phyloP scores from a whole-genome alignment of 306 rosid genomes.

The Vicia sativa region DNA sequence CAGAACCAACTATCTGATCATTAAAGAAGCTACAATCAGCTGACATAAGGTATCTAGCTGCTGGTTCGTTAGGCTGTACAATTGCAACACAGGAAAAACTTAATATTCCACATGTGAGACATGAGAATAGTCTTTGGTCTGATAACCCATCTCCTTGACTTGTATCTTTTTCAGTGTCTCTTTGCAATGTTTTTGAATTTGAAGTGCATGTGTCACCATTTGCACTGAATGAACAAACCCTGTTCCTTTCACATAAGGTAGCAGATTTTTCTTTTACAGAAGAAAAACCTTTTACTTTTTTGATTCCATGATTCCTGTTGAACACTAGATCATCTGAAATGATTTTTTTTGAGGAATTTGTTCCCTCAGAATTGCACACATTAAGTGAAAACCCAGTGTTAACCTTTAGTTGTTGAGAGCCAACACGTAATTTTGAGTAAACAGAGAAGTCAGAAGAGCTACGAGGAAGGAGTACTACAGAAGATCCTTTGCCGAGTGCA shows the following conservation, averaged over 20 bases:
- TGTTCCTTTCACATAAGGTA: constrained; percentile 52
- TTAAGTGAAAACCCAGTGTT: constrained; percentile 50
- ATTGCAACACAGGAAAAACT: constrained; percentile 93
- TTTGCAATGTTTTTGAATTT: constrained; percentile 50
- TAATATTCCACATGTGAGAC: constrained; percentile 93
- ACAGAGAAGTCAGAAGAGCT: constrained; percentile 74
- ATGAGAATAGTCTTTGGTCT: constrained; percentile 89
- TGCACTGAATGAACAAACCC: constrained; percentile 50
- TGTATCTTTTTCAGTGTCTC: constrained; percentile 48
- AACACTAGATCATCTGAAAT: constrained; percentile 69
- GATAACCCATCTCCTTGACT: constrained; percentile 64
- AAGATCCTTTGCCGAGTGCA: constrained; percentile 69
- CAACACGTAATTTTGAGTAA: constrained; percentile 81
- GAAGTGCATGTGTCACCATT: constrained; percentile 47
- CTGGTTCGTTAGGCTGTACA: constrained; percentile 85
- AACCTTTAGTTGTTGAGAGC: constrained; percentile 57
- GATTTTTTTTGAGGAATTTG: constrained; percentile 54
- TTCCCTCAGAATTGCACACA: constrained; percentile 59
- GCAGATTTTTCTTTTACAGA: constrained; percentile 61
- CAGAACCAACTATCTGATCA: constrained; percentile 78
- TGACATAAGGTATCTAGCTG: constrained; percentile 89
- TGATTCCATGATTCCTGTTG: constrained; percentile 53
- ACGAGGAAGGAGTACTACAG: constrained; percentile 86
- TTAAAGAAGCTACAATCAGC: constrained; percentile 89
- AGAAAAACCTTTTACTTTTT: constrained; percentile 56